Conservation (phyloP, 345 rosid genomes). For the Excoecaria agallocha region DNA sequence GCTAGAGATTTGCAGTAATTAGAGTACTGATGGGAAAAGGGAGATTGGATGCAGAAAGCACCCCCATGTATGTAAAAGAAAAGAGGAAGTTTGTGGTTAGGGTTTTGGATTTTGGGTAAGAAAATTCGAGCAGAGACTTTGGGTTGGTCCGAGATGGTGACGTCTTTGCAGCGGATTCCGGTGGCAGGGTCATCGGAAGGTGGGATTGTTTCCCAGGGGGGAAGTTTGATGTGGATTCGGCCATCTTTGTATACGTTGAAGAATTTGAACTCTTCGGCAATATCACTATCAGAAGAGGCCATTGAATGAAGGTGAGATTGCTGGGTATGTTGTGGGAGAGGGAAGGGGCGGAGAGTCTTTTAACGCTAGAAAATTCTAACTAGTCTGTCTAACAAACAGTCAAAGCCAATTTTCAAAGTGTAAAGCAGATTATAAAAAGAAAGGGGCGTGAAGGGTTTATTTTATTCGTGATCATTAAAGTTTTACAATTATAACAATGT, state of each 20-base stretch:
- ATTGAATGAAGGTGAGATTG: neutral
- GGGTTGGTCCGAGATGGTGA: conserved; percentile 27
- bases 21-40: conserved; percentile 12
- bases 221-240: conserved; percentile 1
- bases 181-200: conserved; percentile 23
- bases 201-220: neutral
- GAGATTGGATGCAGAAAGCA: conserved; percentile 12
- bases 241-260: conserved; percentile 34
- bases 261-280: conserved; percentile 19
- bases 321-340: neutral
- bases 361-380: neutral
- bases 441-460: no score
- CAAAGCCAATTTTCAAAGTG: no score
- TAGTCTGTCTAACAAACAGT: neutral
- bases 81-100: conserved; percentile 41
- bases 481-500: no score
- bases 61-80: conserved; percentile 24
- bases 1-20: conserved; percentile 7
- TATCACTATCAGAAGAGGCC: neutral
- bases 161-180: conserved; percentile 33
- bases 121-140: conserved; percentile 41
- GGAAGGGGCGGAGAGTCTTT: neutral
- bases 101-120: conserved; percentile 29
- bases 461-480: no score
- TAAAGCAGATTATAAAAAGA: no score